Evolutionary conservation across 2,329 filamentous ascomycete genomes (phyloP), one percentile per base, ranked within the genome.

Genomic region (Aspergillus udagawae): DNA sequence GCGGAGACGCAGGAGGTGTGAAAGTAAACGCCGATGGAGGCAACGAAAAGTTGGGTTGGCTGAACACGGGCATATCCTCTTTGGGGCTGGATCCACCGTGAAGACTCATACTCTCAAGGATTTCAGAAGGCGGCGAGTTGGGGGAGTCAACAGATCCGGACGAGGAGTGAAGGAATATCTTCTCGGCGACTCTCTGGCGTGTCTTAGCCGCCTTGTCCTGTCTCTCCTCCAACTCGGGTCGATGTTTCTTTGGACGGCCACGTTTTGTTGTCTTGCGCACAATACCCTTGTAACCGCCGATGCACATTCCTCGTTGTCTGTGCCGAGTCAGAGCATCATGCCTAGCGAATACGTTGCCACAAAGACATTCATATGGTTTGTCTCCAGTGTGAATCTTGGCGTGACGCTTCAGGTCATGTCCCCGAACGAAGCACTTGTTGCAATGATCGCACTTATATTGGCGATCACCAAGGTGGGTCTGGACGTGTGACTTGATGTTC

Each of bases 401-500:
- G 72, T 99, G 94, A 59, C 94, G 87, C 80, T 97, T 99, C 60
- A 97, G 86, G 73, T 99, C 94, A 73, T 99, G 94, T 67, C 96
- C 92, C 41, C 94, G 88, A 45, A 97, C 94, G 72, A 99, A 99
- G 77, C 92, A 93, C 78, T 97, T 97, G 53, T 89, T 83, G 79
- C 94, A 99, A 55, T 90, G 88, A 49, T 93, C 92, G 76, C 94
- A 99, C 74, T 91, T 88, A 77, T 91, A 99, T 72, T 97, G 94
- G 50, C 94, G 85, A 73, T 99, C 94, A 67, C 95, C 94, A 62
- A 99, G 87, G 75, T 99, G 94, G 3, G 94, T 99, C 76, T 99
- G 94, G 14, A 99, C 91, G 73, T 99, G 94, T 0, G 92, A 96
- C 73, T 96, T 96, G 80, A 97, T 97, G 77, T 99, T 97, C 75